These are phyloP conservation scores for Fusarium austroafricanum DNA, from an alignment of 2,329 filamentous ascomycete genomes.

Conservation along the genomic window DNA sequence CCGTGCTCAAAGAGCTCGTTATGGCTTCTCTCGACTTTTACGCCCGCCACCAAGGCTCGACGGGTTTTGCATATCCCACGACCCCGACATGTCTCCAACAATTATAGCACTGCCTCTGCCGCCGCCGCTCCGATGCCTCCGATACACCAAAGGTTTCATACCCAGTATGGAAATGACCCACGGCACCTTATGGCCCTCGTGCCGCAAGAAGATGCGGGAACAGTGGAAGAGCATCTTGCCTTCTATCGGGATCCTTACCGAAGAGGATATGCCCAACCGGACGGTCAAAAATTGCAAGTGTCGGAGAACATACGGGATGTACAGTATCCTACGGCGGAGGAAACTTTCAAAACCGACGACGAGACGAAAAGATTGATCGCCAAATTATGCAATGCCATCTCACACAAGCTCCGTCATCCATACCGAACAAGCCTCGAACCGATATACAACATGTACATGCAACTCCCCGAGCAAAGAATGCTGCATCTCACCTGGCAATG, in stretches of 20 bases:
- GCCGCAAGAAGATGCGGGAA: slow-evolving; percentile 59
- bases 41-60: slow-evolving; percentile 42
- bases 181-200: slow-evolving; percentile 66
- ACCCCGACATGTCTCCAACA: slow-evolving; percentile 36
- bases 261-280: slow-evolving; percentile 63
- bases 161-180: slow-evolving; percentile 41
- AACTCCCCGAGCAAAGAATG: slow-evolving; percentile 65
- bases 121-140: slow-evolving; percentile 28
- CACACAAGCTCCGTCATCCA: slow-evolving; percentile 56
- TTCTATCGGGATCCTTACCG: slow-evolving; percentile 65
- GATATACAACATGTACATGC: slow-evolving; percentile 62
- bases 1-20: slow-evolving; percentile 51
- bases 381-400: slow-evolving; percentile 57
- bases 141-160: slow-evolving; percentile 20
- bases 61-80: slow-evolving; percentile 26
- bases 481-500: slow-evolving; percentile 61
- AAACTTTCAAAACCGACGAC: slow-evolving; percentile 52
- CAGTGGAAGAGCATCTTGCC: slow-evolving; percentile 65
- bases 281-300: slow-evolving; percentile 61
- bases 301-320: slow-evolving; percentile 64
- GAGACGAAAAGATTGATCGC: slow-evolving; percentile 52
- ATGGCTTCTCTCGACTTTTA: slow-evolving; percentile 59
- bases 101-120: slow-evolving; percentile 46
- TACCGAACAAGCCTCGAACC: slow-evolving; percentile 54
- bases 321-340: slow-evolving; percentile 58